These are phyloP conservation scores for Glonium stellatum DNA, from an alignment of 495 filamentous ascomycete species.

Conservation along the genomic window DNA sequence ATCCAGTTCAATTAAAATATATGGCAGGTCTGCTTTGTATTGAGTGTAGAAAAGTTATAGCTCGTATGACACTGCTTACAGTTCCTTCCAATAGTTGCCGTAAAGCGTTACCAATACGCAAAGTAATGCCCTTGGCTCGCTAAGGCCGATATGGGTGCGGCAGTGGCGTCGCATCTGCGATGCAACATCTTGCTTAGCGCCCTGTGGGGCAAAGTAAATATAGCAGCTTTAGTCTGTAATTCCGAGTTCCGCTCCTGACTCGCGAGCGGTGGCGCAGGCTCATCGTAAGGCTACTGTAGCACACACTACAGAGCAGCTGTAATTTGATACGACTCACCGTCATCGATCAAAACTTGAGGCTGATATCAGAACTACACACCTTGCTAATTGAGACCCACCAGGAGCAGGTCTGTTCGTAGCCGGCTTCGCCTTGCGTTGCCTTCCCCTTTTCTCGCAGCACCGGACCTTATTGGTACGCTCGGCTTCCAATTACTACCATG, in stretches of 20 bases:
- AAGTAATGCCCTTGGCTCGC: background rate
- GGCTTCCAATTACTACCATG: background rate
- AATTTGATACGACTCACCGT: background rate
- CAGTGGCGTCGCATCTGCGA: background rate
- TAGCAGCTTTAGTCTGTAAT: background rate
- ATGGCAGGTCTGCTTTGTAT: too few species aligned
- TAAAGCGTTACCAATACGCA: background rate
- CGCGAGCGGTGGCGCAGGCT: background rate
- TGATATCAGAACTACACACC: background rate
- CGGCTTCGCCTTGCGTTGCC: background rate
- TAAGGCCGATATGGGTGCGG: background rate
- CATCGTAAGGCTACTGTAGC: background rate
- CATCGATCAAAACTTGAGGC: background rate
- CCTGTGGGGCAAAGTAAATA: background rate
- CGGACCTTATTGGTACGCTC: background rate
- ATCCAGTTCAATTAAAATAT: too few species aligned
- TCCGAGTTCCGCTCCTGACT: too few species aligned
- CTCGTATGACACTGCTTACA: background rate
- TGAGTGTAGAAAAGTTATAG: background rate
- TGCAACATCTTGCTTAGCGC: background rate
- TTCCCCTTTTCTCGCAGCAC: background rate
- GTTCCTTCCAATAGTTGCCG: background rate
- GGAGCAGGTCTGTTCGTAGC: background rate
- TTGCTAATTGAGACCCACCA: background rate
- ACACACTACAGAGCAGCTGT: background rate